Conservation (phyloP, 1,284 basidiomycete genomes). For the Cryptococcus hybrid region DNA sequence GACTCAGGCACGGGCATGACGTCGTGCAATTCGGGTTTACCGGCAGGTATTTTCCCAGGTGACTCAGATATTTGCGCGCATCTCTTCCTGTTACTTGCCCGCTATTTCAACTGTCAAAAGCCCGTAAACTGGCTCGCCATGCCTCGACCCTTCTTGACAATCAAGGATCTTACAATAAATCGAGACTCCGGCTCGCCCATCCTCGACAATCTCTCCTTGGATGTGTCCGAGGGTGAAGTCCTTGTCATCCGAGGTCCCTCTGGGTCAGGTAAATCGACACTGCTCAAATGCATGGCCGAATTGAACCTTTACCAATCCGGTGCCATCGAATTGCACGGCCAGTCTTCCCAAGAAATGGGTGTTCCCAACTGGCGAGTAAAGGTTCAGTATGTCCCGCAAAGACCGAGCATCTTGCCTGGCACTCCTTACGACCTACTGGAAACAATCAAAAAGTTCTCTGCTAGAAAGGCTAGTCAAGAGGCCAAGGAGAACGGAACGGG, state of each 20-base stretch:
- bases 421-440: conserved; percentile 70
- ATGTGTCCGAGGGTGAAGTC: conserved; percentile 6
- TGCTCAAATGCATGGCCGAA: conserved; percentile 74
- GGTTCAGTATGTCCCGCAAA: conserved; percentile 79
- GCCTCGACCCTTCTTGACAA: not conserved
- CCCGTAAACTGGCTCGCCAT: not conserved
- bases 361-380: conserved; percentile 71
- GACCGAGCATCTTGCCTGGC: conserved; percentile 75
- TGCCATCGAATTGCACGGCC: conserved; percentile 62
- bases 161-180: not conserved
- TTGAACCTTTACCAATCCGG: conserved; percentile 67
- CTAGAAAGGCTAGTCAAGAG: not conserved
- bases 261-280: conserved; percentile 13
- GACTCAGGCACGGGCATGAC: no score
- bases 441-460: conserved; percentile 57
- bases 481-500: conserved; percentile 9
- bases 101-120: no score
- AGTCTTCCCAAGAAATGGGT: conserved; percentile 56
- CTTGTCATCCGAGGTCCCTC: conserved; percentile 7
- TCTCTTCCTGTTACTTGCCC: no score
- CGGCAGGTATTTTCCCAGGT: no score
- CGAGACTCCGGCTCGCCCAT: conserved; percentile 4
- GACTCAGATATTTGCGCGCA: no score
- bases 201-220: conserved; percentile 6
- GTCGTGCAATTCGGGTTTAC: no score